Evolutionary conservation across 306 rosid genomes (phyloP), one percentile per base, ranked within the genome.

Genomic region (Quercus cerris): DNA sequence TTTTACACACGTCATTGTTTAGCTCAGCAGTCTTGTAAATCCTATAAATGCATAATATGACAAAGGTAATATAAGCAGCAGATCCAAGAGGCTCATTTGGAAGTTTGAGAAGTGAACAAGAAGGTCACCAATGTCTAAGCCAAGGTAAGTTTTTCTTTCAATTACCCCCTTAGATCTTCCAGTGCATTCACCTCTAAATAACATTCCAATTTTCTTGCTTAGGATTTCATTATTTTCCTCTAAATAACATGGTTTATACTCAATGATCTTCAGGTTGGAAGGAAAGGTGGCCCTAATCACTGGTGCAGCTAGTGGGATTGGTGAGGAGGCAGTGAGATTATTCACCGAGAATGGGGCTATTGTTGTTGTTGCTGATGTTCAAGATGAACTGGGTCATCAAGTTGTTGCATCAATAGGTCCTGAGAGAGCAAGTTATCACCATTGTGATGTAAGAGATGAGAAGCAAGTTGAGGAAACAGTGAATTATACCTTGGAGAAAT

Each of bases 271-370:
- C 41, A 94, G 97, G 86, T 84, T 94, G 80, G 90, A 93, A 78
- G 97, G 97, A 46, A 94, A 93, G 86, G 97, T 94, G 70, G 95
- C 95, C 20, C 69, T 94, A 2, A 77, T 94, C 33, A 94, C 99
- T 0, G 99, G 99, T 1, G 99, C 84, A 19, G 97, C 97, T 0
- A 90, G 97, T 54, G 99, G 99, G 8, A 94, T 94, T 63, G 99
- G 99, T 0, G 95, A 86, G 84, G 97, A 85, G 38, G 81, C 99
- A 1, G 90, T 75, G 64, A 86, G 90, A 75, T 44, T 91, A 18
- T 95, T 95, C 23, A 86, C 86, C 0, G 85, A 78, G 27, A 83
- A 91, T 55, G 99, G 99, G 19, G 98, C 99, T 19, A 54, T 80
- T 14, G 81, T 95, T 23, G 90, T 95, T 15, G 86, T 85, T 44